Percentiles rank a stretch among this genome's conserved stretches.
Conservation (phyloP, 106 monocot species). For the Posidonia australis region DNA sequence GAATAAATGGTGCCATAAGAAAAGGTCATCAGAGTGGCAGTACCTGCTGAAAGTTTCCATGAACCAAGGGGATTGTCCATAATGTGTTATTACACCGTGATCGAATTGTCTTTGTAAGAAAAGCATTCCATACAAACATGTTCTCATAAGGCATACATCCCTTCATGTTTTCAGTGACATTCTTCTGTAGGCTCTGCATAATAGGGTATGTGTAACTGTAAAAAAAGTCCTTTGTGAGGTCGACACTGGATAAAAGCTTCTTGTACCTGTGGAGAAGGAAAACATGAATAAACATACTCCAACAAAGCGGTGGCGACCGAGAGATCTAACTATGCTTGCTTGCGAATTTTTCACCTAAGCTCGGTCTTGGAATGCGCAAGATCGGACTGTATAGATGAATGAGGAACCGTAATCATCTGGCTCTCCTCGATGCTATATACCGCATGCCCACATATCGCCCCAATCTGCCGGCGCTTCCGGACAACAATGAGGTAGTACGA, state of each 20-base stretch:
- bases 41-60: slow-evolving; percentile 92
- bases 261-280: slow-evolving; percentile 55
- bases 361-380: slow-evolving; percentile 83
- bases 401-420: slow-evolving; percentile 80
- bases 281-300: background rate
- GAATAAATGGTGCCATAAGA: background rate
- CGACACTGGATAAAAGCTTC: slow-evolving; percentile 87
- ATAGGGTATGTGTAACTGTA: slow-evolving; percentile 97
- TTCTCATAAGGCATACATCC: slow-evolving; percentile 79
- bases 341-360: slow-evolving; percentile 38
- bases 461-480: slow-evolving; percentile 82
- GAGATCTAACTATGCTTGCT: too few relatives aligned
- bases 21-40: background rate
- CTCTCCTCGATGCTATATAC: slow-evolving; percentile 87
- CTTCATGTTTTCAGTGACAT: slow-evolving; percentile 31
- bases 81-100: slow-evolving; percentile 76
- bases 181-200: slow-evolving; percentile 85
- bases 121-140: slow-evolving; percentile 96
- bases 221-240: slow-evolving; percentile 96
- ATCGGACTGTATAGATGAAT: slow-evolving; percentile 80
- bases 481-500: slow-evolving; percentile 93
- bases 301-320: too few relatives aligned
- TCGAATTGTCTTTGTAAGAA: slow-evolving; percentile 76
- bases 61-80: slow-evolving; percentile 93
- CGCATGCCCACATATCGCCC: slow-evolving; percentile 78